phyloP scores from a whole-genome alignment of 108 stramenopile genomes.

The Parmales sp. region DNA sequence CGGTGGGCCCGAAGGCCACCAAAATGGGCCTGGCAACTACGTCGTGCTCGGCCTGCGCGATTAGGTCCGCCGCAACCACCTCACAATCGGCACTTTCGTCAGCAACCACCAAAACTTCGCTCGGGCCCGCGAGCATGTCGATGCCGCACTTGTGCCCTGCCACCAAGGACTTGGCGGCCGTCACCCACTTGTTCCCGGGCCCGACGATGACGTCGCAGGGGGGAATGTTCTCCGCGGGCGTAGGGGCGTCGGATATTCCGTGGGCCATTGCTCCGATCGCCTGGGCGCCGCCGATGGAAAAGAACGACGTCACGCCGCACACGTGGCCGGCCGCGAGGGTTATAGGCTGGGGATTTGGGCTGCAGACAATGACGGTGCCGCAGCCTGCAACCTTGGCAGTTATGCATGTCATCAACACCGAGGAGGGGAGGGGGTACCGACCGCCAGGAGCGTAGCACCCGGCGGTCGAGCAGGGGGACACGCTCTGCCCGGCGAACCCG shows the following conservation, averaged over 20 bases:
- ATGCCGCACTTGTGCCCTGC: slow-evolving; percentile 79
- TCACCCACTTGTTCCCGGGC: slow-evolving; percentile 98
- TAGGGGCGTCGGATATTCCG: slow-evolving; percentile 46
- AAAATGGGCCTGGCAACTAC: slow-evolving; percentile 91
- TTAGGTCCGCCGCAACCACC: slow-evolving; percentile 92
- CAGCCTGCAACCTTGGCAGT: slow-evolving; percentile 95
- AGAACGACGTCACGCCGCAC: slow-evolving; percentile 62
- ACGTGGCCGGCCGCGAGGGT: slow-evolving; percentile 83
- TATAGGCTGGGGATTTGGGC: slow-evolving; percentile 77
- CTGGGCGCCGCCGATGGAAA: slow-evolving; percentile 90
- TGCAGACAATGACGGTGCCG: slow-evolving; percentile 73
- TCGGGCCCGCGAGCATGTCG: slow-evolving; percentile 98
- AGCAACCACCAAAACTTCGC: slow-evolving; percentile 92
- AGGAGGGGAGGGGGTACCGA: slow-evolving; percentile 91
- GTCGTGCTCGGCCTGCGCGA: slow-evolving; percentile 98
- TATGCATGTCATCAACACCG: slow-evolving; percentile 94
- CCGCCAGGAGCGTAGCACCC: slow-evolving; percentile 99
- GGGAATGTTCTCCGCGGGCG: slow-evolving; percentile 37
- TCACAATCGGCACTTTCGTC: slow-evolving; percentile 79
- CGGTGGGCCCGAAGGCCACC: slow-evolving; percentile 49
- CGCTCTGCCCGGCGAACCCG: slow-evolving; percentile 87
- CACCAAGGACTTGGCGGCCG: slow-evolving; percentile 90
- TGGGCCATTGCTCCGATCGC: slow-evolving; percentile 89
- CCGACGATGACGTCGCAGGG: slow-evolving; percentile 93
- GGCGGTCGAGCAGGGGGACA: slow-evolving; percentile 82